Percentiles rank a stretch among this genome's conserved stretches.
Conservation (phyloP, 495 filamentous ascomycete genomes). For the Aspergillus avenaceus region DNA sequence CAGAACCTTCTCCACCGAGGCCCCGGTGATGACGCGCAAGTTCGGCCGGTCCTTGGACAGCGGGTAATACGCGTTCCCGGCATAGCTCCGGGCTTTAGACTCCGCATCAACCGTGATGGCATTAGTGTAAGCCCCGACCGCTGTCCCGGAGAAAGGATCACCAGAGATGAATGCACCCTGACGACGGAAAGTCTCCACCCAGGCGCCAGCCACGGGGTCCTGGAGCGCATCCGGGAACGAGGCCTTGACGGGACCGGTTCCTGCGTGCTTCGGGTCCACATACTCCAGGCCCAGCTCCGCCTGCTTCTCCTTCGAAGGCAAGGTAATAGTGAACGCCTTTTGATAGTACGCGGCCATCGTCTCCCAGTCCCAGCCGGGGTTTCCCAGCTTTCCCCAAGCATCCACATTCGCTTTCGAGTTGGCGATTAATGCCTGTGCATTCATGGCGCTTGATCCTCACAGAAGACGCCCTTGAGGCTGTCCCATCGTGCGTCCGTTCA, state of each 20-base stretch:
- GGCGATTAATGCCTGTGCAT: conserved; percentile 33
- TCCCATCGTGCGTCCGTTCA: conserved; percentile 29
- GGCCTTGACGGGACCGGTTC: conserved; percentile 38
- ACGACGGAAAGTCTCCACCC: conserved; percentile 27
- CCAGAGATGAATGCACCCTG: no score
- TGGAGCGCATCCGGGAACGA: conserved; percentile 45
- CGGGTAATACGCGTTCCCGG: conserved; percentile 43
- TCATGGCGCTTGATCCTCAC: conserved; percentile 18
- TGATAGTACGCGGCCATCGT: conserved; percentile 32
- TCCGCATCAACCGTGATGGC: conserved; percentile 30
- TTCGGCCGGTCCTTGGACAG: conserved; percentile 39
- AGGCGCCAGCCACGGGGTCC: conserved; percentile 41
- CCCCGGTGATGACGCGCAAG: conserved; percentile 42
- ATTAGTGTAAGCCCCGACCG: background rate
- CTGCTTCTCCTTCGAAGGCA: conserved; percentile 24
- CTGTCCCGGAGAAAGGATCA: conserved; percentile 13
- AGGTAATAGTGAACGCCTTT: conserved; percentile 18
- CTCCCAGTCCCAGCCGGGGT: conserved; percentile 40
- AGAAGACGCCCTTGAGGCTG: conserved; percentile 21
- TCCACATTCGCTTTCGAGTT: conserved; percentile 31
- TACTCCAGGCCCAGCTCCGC: conserved; percentile 25
- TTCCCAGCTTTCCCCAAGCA: conserved; percentile 42
- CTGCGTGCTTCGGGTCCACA: conserved; percentile 31
- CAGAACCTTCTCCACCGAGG: conserved; percentile 41
- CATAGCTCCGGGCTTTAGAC: conserved; percentile 43